Evolutionary conservation across 306 rosid genomes (phyloP), one percentile per base, ranked within the genome.

Genomic region (Lablab purpureus): DNA sequence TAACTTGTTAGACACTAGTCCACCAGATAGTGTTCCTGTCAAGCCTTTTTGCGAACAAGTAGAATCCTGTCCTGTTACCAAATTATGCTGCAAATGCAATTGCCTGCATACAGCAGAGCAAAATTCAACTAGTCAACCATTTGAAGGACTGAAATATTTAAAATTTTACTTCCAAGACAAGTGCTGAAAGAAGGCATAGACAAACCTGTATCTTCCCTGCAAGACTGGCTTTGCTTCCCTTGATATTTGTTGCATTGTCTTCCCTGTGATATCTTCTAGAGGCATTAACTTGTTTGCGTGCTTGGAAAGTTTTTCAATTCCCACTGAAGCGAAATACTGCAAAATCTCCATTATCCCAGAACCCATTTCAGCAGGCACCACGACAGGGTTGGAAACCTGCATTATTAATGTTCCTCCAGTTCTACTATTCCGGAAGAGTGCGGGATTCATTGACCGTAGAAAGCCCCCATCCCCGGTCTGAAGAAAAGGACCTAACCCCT

Each of bases 361-460:
- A 81, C 98, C 98, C 98, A 91, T 95, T 85, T 93, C 94, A 36
- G 96, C 96, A 55, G 98, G 99, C 34, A 95, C 85, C 45, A 95
- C 98, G 34, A 93, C 91, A 18, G 99, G 96, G 77, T 86, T 86
- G 40, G 98, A 95, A 86, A 93, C 96, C 82, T 95, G 99, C 91
- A 91, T 87, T 82, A 93, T 89, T 86, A 95, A 87, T 82, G 51
- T 86, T 74, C 98, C 93, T 2, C 90, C 83, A 68, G 72, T 88
- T 87, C 88, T 87, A 78, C 90, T 71, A 74, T 90, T 88, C 63
- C 54, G 77, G 76, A 95, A 93, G 87, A 86, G 87, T 21, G 87
- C 79, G 65, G 98, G 98, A 85, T 82, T 88, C 99, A 95, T 90
- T 43, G 96, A 84, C 58, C 94, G 89, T 60, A 95, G 49, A 80